Evolutionary conservation across 2,329 filamentous ascomycete species (phyloP).

Genomic region (Scedosporium minutisporum): DNA sequence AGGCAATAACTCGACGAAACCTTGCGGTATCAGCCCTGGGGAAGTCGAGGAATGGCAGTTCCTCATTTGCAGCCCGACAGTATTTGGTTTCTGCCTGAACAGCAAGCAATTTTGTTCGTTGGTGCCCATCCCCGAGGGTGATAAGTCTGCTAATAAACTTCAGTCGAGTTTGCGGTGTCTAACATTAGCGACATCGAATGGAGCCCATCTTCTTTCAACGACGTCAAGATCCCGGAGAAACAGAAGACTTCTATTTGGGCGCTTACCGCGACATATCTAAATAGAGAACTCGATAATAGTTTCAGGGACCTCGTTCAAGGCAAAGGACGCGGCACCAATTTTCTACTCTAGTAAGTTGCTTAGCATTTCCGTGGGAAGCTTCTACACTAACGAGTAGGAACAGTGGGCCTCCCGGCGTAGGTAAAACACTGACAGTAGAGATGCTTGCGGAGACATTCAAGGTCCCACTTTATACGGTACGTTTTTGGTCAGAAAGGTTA

Average conservation of each 20-base stretch:
- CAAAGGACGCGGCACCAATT: not conserved
- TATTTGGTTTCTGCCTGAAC: not conserved
- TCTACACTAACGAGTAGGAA: not conserved
- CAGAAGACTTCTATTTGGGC: not conserved
- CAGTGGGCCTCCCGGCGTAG: not conserved
- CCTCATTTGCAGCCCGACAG: not conserved
- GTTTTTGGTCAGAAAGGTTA: not conserved
- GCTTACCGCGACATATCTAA: not conserved
- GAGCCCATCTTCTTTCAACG: not conserved
- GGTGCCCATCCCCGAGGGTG: not conserved
- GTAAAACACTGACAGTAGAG: not conserved
- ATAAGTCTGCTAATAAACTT: not conserved
- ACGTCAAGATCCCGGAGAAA: not conserved
- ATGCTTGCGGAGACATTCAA: not conserved
- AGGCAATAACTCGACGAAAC: not conserved
- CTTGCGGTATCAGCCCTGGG: not conserved
- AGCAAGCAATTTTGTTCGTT: not conserved
- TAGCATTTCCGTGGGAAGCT: not conserved
- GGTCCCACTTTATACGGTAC: constrained; percentile 1
- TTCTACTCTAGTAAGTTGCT: constrained; percentile 1
- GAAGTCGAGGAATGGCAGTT: not conserved
- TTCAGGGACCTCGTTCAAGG: not conserved
- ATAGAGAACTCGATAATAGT: not conserved
- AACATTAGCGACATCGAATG: not conserved
- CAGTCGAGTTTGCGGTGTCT: not conserved